Conservation (phyloP, 2,329 filamentous ascomycete species). For the Colletotrichum gloeosporioides region DNA sequence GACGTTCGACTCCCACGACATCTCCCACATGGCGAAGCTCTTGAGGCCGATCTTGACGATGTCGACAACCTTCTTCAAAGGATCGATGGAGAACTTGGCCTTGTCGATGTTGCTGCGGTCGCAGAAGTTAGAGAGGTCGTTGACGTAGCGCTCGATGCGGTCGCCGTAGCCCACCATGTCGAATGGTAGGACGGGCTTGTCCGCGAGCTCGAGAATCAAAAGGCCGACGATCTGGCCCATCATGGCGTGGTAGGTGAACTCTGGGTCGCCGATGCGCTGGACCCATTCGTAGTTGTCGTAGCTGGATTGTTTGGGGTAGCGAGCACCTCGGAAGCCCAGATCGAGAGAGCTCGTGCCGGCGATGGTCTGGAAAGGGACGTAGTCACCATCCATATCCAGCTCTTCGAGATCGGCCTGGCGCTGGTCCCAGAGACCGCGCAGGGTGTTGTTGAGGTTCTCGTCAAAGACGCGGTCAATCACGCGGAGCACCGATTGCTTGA, state of each 20-base stretch:
- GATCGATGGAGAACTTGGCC: slow-evolving; percentile 55
- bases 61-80: slow-evolving; percentile 67
- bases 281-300: slow-evolving; percentile 94
- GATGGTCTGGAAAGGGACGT: slow-evolving; percentile 89
- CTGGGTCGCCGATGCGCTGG: slow-evolving; percentile 78
- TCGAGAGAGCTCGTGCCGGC: slow-evolving; percentile 89
- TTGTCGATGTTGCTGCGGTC: slow-evolving; percentile 51
- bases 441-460: slow-evolving; percentile 71
- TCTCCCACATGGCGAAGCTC: slow-evolving; percentile 78
- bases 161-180: slow-evolving; percentile 77
- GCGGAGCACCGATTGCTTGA: slow-evolving; percentile 73
- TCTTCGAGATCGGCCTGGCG: slow-evolving; percentile 64
- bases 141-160: slow-evolving; percentile 68
- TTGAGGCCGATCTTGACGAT: slow-evolving; percentile 64
- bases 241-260: slow-evolving; percentile 79
- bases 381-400: slow-evolving; percentile 80
- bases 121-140: slow-evolving; percentile 52
- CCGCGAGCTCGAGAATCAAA: slow-evolving; percentile 83
- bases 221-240: slow-evolving; percentile 82
- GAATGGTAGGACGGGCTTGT: slow-evolving; percentile 82
- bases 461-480: slow-evolving; percentile 79
- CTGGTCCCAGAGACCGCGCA: slow-evolving; percentile 79
- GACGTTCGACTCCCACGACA: slow-evolving; percentile 76
- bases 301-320: slow-evolving; percentile 78
- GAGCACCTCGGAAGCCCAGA: slow-evolving; percentile 74